Evolutionary conservation across 495 filamentous ascomycete species (phyloP).

Genomic region (Achaetomiella virescens): DNA sequence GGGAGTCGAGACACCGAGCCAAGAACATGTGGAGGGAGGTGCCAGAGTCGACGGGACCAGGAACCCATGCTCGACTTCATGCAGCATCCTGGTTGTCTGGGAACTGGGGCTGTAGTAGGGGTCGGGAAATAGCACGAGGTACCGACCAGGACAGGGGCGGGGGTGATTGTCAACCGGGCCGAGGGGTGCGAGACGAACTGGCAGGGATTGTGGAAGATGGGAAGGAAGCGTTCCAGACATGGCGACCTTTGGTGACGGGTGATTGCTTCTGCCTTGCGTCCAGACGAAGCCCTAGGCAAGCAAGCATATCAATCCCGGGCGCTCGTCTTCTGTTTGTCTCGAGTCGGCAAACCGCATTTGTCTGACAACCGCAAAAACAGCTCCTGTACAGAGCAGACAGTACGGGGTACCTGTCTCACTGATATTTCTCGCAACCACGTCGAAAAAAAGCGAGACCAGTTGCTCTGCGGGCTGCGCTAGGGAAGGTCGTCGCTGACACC

Average conservation of each 20-base stretch:
- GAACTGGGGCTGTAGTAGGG: slow-evolving; percentile 9
- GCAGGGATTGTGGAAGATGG: slow-evolving; percentile 14
- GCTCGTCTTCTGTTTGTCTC: too few relatives aligned
- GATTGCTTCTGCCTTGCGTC: not conserved
- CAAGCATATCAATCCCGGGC: too few relatives aligned
- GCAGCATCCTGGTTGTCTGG: slow-evolving; percentile 9
- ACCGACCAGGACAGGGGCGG: slow-evolving; percentile 7
- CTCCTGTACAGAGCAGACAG: too few relatives aligned
- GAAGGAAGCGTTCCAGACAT: slow-evolving; percentile 8
- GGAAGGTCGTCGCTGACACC: not conserved
- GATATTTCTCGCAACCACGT: too few relatives aligned
- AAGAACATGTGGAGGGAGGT: slow-evolving; percentile 11
- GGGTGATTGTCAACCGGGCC: slow-evolving; percentile 4
- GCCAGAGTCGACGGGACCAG: slow-evolving; percentile 15
- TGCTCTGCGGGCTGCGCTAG: not conserved
- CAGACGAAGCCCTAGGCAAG: too few relatives aligned
- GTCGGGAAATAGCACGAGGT: slow-evolving; percentile 17
- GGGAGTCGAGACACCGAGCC: slow-evolving; percentile 3
- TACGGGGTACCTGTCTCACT: too few relatives aligned
- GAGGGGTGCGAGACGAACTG: slow-evolving; percentile 10
- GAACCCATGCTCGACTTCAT: slow-evolving; percentile 24
- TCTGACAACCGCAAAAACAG: too few relatives aligned
- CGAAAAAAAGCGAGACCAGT: not conserved
- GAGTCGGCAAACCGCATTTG: too few relatives aligned
- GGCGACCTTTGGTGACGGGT: too few relatives aligned